Evolutionary conservation across 495 filamentous ascomycete species (phyloP), one percentile per base, ranked within the genome.

Genomic region (Hyaloscypha hepaticicola): DNA sequence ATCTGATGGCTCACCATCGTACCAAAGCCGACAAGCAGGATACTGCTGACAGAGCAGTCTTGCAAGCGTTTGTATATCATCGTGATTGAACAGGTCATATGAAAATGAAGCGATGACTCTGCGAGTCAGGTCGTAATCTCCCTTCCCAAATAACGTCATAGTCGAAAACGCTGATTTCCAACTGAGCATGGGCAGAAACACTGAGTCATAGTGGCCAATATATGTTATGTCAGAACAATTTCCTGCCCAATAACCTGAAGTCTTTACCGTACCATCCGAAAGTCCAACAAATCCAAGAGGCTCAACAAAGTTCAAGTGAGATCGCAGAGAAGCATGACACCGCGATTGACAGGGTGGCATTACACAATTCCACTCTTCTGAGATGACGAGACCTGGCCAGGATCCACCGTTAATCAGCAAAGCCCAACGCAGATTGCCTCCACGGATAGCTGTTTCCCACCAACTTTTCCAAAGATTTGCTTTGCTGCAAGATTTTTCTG

Each of bases 161-260:
- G 38, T 45, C 38, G 38, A 45, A 19, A 45, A 19, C 38, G 38
- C 38, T 45, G 38, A 45, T 19, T 45, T 45, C 19, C 19, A 45
- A 19, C 19, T 19, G 38, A 19, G 38, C 8, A 45, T 8, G 38
- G 38, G 38, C 38, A 45, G 38, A 19, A 45, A 45, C 38, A 8
- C 38, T 45, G 38, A 8, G 19, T 45, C 19, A 45, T 45, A 45
- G 38, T 8, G 38, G 19, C 19, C 8, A 45, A 45, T 45, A 45
- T 45, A 45, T 45, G 38, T 45, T 19, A 45, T 45, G 38, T 45
- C 38, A 45, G 38, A 45, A 45, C 38, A 45, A 45, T 45, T 45
- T 45, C 38, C 38, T 8, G 38, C 38, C 38, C 38, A 45, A 45
- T 45, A 45, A 19, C 19, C 38, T 45, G 38, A 19, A 19, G 8